Percentiles rank a stretch among this genome's conserved stretches.
phyloP scores from a whole-genome alignment of 2,329 filamentous ascomycete genomes.

The Trichophyton schoenleinii region DNA sequence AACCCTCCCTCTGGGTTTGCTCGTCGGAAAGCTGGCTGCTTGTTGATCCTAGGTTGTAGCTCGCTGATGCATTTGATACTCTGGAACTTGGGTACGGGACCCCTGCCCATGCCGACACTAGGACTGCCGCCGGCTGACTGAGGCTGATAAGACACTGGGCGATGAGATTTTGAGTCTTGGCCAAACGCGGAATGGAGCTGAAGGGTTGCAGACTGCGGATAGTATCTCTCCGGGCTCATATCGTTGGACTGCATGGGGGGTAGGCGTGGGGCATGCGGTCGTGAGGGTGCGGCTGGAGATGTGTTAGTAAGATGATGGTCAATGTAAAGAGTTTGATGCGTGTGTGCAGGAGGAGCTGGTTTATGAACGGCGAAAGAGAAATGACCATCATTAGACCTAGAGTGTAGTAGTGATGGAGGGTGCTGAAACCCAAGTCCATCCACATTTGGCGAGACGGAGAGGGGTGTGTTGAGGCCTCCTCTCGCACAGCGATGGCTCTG shows the following conservation, averaged over 20 bases:
- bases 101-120: constrained; percentile 30
- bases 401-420: neutral
- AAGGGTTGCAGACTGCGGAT: constrained; percentile 56
- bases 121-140: constrained; percentile 31
- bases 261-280: constrained; percentile 51
- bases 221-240: constrained; percentile 55
- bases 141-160: constrained; percentile 31
- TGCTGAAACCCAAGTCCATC: neutral
- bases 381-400: neutral
- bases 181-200: constrained; percentile 55
- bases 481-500: neutral
- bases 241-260: constrained; percentile 61
- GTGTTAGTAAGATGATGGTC: neutral
- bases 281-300: constrained; percentile 21
- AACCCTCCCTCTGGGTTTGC: constrained; percentile 96
- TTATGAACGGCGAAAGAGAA: neutral
- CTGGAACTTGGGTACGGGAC: constrained; percentile 76
- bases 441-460: neutral
- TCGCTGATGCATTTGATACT: constrained; percentile 62
- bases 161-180: constrained; percentile 39
- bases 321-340: neutral
- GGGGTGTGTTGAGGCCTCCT: neutral
- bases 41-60: constrained; percentile 67
- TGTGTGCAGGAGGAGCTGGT: neutral
- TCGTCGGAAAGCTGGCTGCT: constrained; percentile 79